Base-by-base conservation (phyloP, 2,329 filamentous ascomycete genomes). In the Colletotrichum magnum region DNA sequence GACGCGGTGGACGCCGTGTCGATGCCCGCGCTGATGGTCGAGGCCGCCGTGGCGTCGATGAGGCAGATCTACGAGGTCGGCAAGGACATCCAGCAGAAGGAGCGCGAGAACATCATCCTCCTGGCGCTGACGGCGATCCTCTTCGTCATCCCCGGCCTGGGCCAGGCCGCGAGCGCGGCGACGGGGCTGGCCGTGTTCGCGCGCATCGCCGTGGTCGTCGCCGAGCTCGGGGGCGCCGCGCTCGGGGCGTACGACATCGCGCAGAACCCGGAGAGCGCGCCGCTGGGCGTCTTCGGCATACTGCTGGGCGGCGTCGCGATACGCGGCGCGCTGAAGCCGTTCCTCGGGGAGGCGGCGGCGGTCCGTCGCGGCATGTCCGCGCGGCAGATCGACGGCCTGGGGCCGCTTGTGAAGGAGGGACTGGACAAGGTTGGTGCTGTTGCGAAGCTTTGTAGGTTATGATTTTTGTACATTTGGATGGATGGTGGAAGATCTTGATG, bases 101-200 rank as follows among this genome's bases (percentile, higher is more conserved):
- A 77, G 28, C 72, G 73, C 12, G 71, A 71, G 10, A 51, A 73
- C 1, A 68, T 77, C 1, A 73, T 78, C 39, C 12, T 76, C 15
- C 56, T 64, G 45, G 79, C 83, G 13, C 72, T 86, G 21, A 83
- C 83, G 66, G 83, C 84, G 58, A 43, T 84, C 56, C 78, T 88
- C 60, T 84, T 86, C 47, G 77, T 88, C 28, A 78, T 87, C 36
- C 86, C 86, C 26, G 83, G 87, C 67, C 70, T 87, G 15, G 85
- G 84, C 56, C 83, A 86, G 67, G 45, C 84, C 68, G 81, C 83
- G 84, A 2, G 71, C 83, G 26, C 69, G 69, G 52, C 71, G 32
- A 48, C 69, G 16, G 61, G 69, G 45, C 52, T 36, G 9, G 51
- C 63, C 28, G 54, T 72, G n/a, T 45, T 75, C 0, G 72, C 70